Percentiles rank a stretch among this genome's conserved stretches.
Conservation (phyloP, 352 stramenopile species). For the Pythium phragmiticola region DNA sequence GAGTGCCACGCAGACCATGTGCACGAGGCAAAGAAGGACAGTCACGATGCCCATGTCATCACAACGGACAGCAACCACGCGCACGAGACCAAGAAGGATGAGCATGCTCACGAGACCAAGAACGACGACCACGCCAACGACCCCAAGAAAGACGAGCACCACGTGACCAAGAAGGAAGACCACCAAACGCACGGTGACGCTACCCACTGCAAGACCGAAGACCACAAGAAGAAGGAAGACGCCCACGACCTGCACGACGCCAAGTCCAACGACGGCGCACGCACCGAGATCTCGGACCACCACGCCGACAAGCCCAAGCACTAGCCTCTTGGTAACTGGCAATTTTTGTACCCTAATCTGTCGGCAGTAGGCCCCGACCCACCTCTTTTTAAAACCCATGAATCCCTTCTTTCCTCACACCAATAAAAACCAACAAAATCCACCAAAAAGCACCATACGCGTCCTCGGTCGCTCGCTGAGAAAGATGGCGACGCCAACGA, state of each 20-base stretch:
- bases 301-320: conserved; percentile 31
- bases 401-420: neutral
- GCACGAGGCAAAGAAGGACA: conserved; percentile 5
- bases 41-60: neutral
- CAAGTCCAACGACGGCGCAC: conserved; percentile 24
- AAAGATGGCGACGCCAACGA: conserved; percentile 3
- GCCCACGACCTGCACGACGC: neutral
- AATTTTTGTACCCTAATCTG: conserved; percentile 15
- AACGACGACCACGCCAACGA: conserved; percentile 12
- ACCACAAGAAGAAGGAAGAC: conserved; percentile 2
- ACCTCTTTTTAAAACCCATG: conserved; percentile 17
- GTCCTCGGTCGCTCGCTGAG: neutral
- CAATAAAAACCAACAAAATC: neutral
- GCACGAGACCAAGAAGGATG: conserved; percentile 19
- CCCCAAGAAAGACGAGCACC: conserved; percentile 15
- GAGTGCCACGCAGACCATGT: neutral
- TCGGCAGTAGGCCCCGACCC: conserved; percentile 3
- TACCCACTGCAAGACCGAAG: neutral
- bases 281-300: conserved; percentile 21
- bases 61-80: conserved; percentile 7
- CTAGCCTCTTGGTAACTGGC: neutral
- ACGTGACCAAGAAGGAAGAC: conserved; percentile 8
- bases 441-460: neutral
- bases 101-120: conserved; percentile 6
- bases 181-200: neutral